These are phyloP conservation scores for Castanospermum australe DNA, from an alignment of 306 rosid genomes.

Conservation along the genomic window DNA sequence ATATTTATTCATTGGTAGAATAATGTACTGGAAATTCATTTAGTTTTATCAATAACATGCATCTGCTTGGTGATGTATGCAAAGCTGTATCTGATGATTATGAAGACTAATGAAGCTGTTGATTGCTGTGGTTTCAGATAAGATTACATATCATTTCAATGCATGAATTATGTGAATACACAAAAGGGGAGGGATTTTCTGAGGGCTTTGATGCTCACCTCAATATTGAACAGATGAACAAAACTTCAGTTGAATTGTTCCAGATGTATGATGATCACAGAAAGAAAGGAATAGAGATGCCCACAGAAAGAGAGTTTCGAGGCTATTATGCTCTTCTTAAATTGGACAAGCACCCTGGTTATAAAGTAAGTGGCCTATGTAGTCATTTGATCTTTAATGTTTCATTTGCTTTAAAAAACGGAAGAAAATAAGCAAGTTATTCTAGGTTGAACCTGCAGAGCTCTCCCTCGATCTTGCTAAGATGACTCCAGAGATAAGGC, in stretches of 20 bases:
- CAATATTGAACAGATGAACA: constrained; percentile 99
- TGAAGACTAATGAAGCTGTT: constrained; percentile 35
- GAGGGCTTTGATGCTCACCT: constrained; percentile 99
- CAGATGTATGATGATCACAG: constrained; percentile 97
- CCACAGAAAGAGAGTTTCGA: constrained; percentile 86
- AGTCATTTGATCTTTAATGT: constrained; percentile 31
- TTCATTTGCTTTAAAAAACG: constrained; percentile 31
- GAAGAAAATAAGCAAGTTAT: constrained; percentile 41
- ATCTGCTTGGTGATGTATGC: constrained; percentile 23
- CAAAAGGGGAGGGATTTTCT: constrained; percentile 95
- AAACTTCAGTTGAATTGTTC: constrained; percentile 94
- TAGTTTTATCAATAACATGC: not conserved
- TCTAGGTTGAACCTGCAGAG: constrained; percentile 99
- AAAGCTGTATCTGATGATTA: constrained; percentile 23
- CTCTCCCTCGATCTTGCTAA: constrained; percentile 98
- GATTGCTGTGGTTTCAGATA: constrained; percentile 64
- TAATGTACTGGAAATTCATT: not conserved
- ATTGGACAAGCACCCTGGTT: constrained; percentile 99
- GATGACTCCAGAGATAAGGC: constrained; percentile 96
- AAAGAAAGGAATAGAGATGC: constrained; percentile 77
- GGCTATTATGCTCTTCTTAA: constrained; percentile 99
- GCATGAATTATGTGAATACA: constrained; percentile 95
- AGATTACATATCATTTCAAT: constrained; percentile 90
- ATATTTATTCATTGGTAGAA: not conserved
- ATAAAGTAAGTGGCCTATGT: constrained; percentile 63